Base-by-base conservation (phyloP, 2,329 filamentous ascomycete genomes). In the Paecilomyces niveus region DNA sequence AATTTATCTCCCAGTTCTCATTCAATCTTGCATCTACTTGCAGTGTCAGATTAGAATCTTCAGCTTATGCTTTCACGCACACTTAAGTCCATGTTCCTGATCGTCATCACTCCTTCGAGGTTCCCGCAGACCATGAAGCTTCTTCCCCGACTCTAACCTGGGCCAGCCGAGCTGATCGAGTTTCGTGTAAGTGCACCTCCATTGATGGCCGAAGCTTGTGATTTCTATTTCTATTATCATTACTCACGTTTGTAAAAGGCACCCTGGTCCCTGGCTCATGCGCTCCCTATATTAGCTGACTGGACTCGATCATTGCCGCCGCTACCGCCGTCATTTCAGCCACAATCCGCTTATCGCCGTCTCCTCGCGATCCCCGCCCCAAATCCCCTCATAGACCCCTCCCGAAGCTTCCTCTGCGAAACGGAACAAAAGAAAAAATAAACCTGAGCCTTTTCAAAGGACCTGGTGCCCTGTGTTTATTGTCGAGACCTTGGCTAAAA, bases 321-420 rank as follows among this genome's bases (percentile, higher is more conserved):
- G 58, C 21, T 57, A 50, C 58, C 56, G 56, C 58, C 55, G 54
- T 55, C 45, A 62, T 60, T 21, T 58, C 58, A 33, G 35, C 45
- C 22, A 59, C 58, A 24, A 55, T 35, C 53, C 56, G 57, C 53
- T 54, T 57, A 54, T 54, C 57, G 58, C 58, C 52, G n/a, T 59
- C 52, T 39, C 39, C 21, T 57, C 53, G 22, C 50, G 50, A 52
- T 52, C 26, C 26, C 50, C 50, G 21, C 22, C 50, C 50, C 13
- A 24, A 29, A 11, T 13, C 50, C 50, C 50, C 50, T 52, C 50
- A 29, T 24, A 52, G 54, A 18, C 22, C 21, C 29, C 57, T 49
- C 49, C 21, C 57, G 54, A 51, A 53, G 55, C 59, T 24, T 29
- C 50, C 26, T 29, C 50, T 52, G 50, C 50, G 50, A 52, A 52